Evolutionary conservation across 148 eudicot genomes (phyloP).

Genomic region (Silene conica): DNA sequence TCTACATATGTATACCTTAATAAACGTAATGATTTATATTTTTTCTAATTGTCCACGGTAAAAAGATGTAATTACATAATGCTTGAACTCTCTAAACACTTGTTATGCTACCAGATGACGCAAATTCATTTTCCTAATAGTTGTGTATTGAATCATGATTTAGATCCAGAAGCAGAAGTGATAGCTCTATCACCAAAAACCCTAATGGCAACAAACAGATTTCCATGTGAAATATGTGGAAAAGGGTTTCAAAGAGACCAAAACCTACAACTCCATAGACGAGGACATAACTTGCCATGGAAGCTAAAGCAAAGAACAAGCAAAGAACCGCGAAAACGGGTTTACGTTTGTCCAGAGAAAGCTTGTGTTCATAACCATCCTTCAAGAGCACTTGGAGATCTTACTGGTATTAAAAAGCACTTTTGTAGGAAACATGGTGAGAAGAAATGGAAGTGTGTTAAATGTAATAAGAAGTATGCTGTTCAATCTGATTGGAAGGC

Average conservation of each 20-base stretch:
- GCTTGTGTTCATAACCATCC: conserved; percentile 84
- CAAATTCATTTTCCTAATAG: background rate
- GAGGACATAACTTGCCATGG: conserved; percentile 98
- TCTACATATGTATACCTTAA: too few species aligned
- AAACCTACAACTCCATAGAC: conserved; percentile 73
- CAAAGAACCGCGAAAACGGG: conserved; percentile 68
- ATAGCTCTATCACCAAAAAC: conserved; percentile 86
- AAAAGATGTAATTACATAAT: background rate
- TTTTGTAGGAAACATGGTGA: conserved; percentile 92
- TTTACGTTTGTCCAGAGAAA: conserved; percentile 87
- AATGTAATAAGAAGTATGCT: conserved; percentile 81
- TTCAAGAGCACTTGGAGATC: conserved; percentile 83
- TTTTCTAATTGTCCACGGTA: too few species aligned
- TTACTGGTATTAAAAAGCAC: conserved; percentile 91
- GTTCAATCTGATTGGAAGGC: conserved; percentile 98
- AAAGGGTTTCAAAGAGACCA: conserved; percentile 94
- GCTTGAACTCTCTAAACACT: too few species aligned
- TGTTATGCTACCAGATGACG: background rate
- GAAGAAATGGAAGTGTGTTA: conserved; percentile 98
- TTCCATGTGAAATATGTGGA: conserved; percentile 89
- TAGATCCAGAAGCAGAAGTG: conserved; percentile 98
- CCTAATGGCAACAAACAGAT: conserved; percentile 95
- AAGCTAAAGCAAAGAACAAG: conserved; percentile 84
- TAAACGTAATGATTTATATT: background rate
- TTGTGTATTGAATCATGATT: background rate